Evolutionary conservation across 192 early-diverging fungal species (phyloP).

Genomic region (Phycomyces nitens): DNA sequence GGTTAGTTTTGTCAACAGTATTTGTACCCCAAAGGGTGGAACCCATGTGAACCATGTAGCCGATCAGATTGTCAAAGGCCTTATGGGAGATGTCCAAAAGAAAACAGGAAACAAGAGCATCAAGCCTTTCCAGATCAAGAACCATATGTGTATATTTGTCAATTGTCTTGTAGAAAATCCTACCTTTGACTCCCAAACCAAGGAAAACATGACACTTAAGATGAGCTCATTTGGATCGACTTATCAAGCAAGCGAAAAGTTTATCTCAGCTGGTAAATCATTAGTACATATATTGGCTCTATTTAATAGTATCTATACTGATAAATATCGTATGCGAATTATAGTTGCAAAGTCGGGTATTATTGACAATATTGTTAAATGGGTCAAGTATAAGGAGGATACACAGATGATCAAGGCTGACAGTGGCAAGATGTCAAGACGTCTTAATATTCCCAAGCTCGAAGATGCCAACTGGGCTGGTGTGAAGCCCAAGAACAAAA

Average conservation of each 20-base stretch:
- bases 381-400: conserved; percentile 69
- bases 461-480: conserved; percentile 96
- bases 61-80: conserved; percentile 71
- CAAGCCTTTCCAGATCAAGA: conserved; percentile 83
- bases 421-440: conserved; percentile 48
- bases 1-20: conserved; percentile 94
- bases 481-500: conserved; percentile 46
- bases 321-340: no score
- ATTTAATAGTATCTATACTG: not conserved
- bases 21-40: conserved; percentile 92
- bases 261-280: conserved; percentile 68
- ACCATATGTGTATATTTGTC: conserved; percentile 90
- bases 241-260: conserved; percentile 70
- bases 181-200: conserved; percentile 95
- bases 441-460: conserved; percentile 82
- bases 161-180: conserved; percentile 94
- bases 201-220: conserved; percentile 89
- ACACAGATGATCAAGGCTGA: conserved; percentile 82
- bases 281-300: conserved; percentile 7
- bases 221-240: conserved; percentile 75
- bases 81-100: conserved; percentile 69
- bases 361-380: conserved; percentile 67
- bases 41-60: conserved; percentile 82
- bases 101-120: conserved; percentile 68
- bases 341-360: conserved; percentile 81